Base-by-base conservation (phyloP, 2,329 filamentous ascomycete genomes). In the Fusarium stilboides region DNA sequence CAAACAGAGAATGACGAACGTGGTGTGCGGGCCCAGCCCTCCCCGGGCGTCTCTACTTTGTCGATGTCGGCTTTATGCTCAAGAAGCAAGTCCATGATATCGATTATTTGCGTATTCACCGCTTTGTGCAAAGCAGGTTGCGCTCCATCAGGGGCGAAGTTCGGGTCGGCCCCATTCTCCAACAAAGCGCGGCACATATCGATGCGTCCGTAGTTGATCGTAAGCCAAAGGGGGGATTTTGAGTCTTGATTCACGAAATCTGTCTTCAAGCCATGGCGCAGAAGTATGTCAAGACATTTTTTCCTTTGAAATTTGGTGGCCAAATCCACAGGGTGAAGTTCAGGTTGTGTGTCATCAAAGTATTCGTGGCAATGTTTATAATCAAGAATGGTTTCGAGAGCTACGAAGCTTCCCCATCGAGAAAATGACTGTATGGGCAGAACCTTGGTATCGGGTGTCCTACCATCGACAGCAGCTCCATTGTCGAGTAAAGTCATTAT, bases 181-280 rank as follows among this genome's bases (percentile, higher is more conserved):
- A 54, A 4, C 3, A 46, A 9, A 10, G 17, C 24, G 13, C 44
- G 19, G 22, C 40, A 54, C 1, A 54, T 1, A 14, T 54, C 51
- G 6, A 54, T 26, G 8, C 31, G 24, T 4, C 0, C 10, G 2
- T 1, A 1, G 4, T 28, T 3, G 10, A 54, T 46, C 4, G 40
- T 4, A 2, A 10, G 5, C 26, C 43, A 31, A 8, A 45, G 10
- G 8, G 43, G 10, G 4, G n/a, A 19, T 3, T 1, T 13, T 26
- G 26, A 0, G 8, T 0, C 0, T 17, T 37, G 17, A 36, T 1
- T 28, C 7, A 3, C 5, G 5, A 22, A 1, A 4, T 54, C 20
- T 1, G 51, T 20, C 2, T 5, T 28, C 7, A 54, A 14, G 8
- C 40, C 51, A 0, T 54, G 20, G 0, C 17, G 10, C 14, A 54